Evolutionary conservation across 768 basidiomycete species (phyloP), one percentile per base, ranked within the genome.

Genomic region (Amanita fuliginea): DNA sequence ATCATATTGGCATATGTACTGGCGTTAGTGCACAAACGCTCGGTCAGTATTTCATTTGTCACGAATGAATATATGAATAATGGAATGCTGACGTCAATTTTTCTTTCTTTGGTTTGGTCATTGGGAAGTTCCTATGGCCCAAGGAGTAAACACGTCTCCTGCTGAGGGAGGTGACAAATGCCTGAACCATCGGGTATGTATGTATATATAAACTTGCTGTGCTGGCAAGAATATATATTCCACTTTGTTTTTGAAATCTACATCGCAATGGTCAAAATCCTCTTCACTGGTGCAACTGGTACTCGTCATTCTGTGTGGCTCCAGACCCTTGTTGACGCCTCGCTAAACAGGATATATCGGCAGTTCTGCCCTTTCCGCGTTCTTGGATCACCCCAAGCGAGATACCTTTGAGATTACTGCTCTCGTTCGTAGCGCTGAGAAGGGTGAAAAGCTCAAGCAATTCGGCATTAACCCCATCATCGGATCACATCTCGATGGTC

Each of bases 241-340:
- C 11, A 5, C 32, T 32, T 24, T 5, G 5, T 7, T 13, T 32
- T 13, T 13, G 13, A 46, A 14, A 34, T 4, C 18, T 46, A 14
- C 18, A n/a, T 35, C 28, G 18, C 30, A 46, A 46, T 46, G 45
- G 28, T 34, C 18, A 35, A 46, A 30, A 67, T 76, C 34, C 67
- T 76, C 51, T 51, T 76, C 41, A 67, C 68, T 30, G 72, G 73
- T 30, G 71, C 67, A n/a, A 74, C 74, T 11, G 73, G 74, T 70
- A 49, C 10, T 42, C 44, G 19, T 33, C 8, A 10, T n/a, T 14
- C 16, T 51, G 3, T 30, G 30, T 6, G 11, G 2, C 43, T 10
- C 4, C 21, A 1, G 6, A 32, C 32, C 32, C 32, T 32, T 32
- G 19, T 40, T 40, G 37, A 40, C 19, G 10, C 37, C 9, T 21